Evolutionary conservation across 306 rosid species (phyloP).

Genomic region (Gillenia trifoliata): DNA sequence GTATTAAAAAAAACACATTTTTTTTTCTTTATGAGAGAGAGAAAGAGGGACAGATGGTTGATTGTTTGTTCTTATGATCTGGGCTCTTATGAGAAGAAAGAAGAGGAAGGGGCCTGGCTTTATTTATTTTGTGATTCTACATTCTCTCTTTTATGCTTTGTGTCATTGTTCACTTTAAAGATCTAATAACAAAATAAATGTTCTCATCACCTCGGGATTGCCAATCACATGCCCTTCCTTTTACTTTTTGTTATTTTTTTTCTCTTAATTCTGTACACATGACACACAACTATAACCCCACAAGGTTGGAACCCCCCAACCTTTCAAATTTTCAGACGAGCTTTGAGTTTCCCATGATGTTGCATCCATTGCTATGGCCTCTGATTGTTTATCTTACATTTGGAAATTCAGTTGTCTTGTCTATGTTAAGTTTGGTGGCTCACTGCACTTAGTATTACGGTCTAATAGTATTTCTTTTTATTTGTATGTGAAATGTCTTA

Average conservation of each 20-base stretch:
- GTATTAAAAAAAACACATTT: too few relatives aligned
- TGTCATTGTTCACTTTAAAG: constrained; percentile 18
- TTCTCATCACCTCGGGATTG: constrained; percentile 40
- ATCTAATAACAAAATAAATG: background rate
- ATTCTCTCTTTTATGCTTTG: background rate
- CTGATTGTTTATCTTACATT: background rate
- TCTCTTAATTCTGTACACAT: background rate
- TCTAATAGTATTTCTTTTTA: rapidly evolving
- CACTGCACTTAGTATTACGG: too few relatives aligned
- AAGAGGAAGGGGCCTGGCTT: background rate
- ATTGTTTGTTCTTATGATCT: background rate
- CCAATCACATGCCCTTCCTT: background rate
- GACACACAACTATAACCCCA: background rate
- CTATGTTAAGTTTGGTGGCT: background rate
- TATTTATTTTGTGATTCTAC: background rate
- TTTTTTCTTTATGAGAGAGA: background rate
- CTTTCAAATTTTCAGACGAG: background rate
- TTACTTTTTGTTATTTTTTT: background rate
- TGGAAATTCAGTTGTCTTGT: background rate
- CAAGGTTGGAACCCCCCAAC: background rate
- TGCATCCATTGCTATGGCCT: background rate
- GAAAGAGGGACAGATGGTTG: background rate
- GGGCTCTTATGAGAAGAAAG: background rate
- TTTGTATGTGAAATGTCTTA: too few relatives aligned
- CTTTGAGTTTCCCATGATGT: background rate